These are phyloP conservation scores for Exophiala lecanii-corni DNA, from an alignment of 2,329 filamentous ascomycete species.

Conservation along the genomic window DNA sequence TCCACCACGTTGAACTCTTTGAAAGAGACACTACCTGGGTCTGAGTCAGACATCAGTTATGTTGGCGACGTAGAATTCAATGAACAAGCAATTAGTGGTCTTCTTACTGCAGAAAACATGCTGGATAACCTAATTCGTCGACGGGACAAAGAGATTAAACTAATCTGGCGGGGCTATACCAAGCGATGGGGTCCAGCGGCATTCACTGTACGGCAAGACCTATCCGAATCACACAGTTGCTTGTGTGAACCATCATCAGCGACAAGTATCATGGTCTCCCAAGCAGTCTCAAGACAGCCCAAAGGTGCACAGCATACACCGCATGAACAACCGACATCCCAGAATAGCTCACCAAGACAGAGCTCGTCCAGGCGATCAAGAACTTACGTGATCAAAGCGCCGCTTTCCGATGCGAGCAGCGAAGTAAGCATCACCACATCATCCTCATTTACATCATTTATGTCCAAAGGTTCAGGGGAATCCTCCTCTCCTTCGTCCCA, in stretches of 20 bases:
- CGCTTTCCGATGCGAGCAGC: background rate
- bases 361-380: background rate
- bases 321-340: too few species aligned
- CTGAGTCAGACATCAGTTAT: background rate
- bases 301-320: too few species aligned
- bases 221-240: too few species aligned
- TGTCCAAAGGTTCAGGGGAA: too few species aligned
- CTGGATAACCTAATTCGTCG: conserved; percentile 11
- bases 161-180: conserved; percentile 23
- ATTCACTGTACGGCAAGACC: too few species aligned
- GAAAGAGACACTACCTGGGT: conserved; percentile 7
- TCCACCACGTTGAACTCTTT: conserved; percentile 10
- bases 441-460: background rate
- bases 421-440: background rate
- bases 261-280: too few species aligned
- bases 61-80: background rate
- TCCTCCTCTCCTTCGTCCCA: too few species aligned
- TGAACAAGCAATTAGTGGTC: conserved; percentile 5
- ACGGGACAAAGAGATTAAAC: conserved; percentile 19
- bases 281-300: too few species aligned
- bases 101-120: conserved; percentile 15
- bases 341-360: too few species aligned
- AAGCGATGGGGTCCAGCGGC: conserved; percentile 24
- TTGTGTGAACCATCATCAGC: too few species aligned
- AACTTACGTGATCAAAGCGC: background rate